Evolutionary conservation across 2,329 filamentous ascomycete species (phyloP), one percentile per base, ranked within the genome.

Genomic region (Arthroderma sp.): DNA sequence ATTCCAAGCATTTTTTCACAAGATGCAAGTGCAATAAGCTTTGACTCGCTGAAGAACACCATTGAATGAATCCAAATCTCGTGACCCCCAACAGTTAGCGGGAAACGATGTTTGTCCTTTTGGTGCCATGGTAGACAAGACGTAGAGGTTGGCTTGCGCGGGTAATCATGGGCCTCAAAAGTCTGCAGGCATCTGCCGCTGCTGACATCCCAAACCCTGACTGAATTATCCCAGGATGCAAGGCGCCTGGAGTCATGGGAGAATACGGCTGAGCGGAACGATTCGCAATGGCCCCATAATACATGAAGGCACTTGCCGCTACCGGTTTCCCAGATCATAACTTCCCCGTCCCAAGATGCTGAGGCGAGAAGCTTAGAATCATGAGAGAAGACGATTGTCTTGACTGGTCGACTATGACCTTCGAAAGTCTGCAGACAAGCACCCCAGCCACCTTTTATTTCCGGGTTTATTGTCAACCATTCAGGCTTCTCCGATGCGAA

Each of bases 151-250:
- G n/a, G n/a, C n/a, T n/a, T 22, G 15, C 15, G 3, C 15, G 15
- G 15, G 15, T 22, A 3, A 3, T 3, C 15, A 2, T 22, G 15
- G 15, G 15, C 15, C 1, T 30, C 22, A n/a, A 41, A 32, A 30
- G 29, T 30, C 28, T n/a, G n/a, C 36, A 10, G 3, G 9, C 9
- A 10, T 2, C 2, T 27, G n/a, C 36, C 36, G 10, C 36, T 49
- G 22, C 7, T 41, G 3, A 31, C 31, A 44, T 56, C 48, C 55
- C 55, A 57, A 7, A 57, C 30, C 36, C 39, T 49, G 27, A 57
- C 40, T 8, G 51, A 55, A 1, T 37, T 29, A 39, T 57, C 54
- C 8, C 36, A 2, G 3, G 39, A 41, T 10, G 39, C 39, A 9
- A 41, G 29, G 7, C 2, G 31, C 28, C 28, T 37, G 9, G 29